These are phyloP conservation scores for Linnemannia exigua DNA, from an alignment of 192 early-diverging fungal species.

Conservation along the genomic window DNA sequence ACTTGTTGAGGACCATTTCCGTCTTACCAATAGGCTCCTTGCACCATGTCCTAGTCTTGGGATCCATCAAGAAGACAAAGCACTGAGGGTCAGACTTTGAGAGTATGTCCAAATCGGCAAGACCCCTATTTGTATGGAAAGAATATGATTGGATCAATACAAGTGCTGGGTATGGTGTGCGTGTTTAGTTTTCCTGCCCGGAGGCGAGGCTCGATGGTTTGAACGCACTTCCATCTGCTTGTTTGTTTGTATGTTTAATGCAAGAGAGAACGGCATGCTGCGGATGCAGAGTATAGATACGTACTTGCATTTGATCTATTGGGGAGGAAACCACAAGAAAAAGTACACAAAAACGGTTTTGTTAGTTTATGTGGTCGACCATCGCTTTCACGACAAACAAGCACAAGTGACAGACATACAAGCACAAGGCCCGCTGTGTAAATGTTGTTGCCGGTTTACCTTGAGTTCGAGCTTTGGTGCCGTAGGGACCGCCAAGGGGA, in stretches of 20 bases:
- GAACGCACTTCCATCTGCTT: no score
- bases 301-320: slow-evolving; percentile 53
- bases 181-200: not conserved
- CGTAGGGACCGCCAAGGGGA: slow-evolving; percentile 30
- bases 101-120: slow-evolving; percentile 54
- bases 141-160: not conserved
- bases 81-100: slow-evolving; percentile 60
- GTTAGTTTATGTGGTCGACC: not conserved
- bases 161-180: not conserved
- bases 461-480: slow-evolving; percentile 50
- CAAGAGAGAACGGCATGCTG: not conserved
- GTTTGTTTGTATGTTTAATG: not conserved
- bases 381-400: not conserved
- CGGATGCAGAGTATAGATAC: not conserved
- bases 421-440: not conserved
- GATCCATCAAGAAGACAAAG: slow-evolving; percentile 51
- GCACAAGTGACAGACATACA: not conserved
- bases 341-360: not conserved
- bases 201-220: not conserved
- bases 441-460: not conserved
- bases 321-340: not conserved
- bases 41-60: slow-evolving; percentile 46
- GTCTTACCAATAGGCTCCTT: slow-evolving; percentile 54
- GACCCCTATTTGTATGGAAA: slow-evolving; percentile 12
- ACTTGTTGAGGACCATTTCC: slow-evolving; percentile 63